Conservation (phyloP, 345 rosid genomes). For the Viola odorata region DNA sequence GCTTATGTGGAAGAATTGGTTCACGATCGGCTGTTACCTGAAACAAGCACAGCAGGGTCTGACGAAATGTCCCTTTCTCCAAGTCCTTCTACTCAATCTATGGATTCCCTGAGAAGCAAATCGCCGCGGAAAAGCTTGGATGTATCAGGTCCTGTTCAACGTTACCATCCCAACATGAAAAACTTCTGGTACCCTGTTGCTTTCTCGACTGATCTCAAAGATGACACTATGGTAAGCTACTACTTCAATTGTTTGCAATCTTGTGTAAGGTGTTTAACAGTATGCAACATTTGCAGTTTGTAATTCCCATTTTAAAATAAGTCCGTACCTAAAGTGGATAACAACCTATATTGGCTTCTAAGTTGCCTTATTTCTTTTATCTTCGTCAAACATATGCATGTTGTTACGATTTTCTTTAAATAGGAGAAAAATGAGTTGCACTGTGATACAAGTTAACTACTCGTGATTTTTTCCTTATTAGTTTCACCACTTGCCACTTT, state of each 20-base stretch:
- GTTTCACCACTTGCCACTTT: conserved; percentile 12
- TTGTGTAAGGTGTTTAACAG: not conserved
- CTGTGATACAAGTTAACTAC: not conserved
- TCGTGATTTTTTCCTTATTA: not conserved
- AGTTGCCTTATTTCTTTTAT: no score
- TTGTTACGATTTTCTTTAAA: not conserved
- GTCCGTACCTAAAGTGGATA: no score
- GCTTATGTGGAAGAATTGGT: conserved; percentile 93
- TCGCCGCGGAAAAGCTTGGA: conserved; percentile 59
- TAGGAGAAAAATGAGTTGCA: not conserved
- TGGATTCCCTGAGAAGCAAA: conserved; percentile 37
- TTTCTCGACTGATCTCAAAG: conserved; percentile 75
- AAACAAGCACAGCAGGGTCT: conserved; percentile 38
- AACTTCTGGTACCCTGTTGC: conserved; percentile 96
- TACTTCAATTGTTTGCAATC: not conserved
- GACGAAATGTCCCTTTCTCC: conserved; percentile 43
- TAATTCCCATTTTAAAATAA: no score
- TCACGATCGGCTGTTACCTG: conserved; percentile 69
- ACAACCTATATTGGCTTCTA: no score
- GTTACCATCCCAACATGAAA: conserved; percentile 65
- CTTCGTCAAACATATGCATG: not conserved
- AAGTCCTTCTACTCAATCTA: conserved; percentile 38
- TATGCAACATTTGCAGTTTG: no score
- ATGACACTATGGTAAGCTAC: conserved; percentile 73
- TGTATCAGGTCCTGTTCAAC: conserved; percentile 87